Conservation (phyloP, 2,329 filamentous ascomycete species). For the Claviceps capensis region DNA sequence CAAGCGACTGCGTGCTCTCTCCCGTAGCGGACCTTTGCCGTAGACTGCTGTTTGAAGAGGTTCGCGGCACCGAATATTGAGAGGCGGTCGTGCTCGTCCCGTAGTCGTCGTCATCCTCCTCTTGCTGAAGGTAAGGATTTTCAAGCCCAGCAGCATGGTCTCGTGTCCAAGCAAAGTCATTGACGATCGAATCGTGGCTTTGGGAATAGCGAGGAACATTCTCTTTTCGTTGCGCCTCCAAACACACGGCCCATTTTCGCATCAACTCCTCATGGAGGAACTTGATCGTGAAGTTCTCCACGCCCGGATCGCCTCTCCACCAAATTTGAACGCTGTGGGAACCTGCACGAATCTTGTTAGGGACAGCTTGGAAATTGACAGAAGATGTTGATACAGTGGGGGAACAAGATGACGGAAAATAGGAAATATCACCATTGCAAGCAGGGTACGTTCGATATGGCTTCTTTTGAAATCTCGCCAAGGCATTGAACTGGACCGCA, state of each 20-base stretch:
- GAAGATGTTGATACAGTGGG: too few species aligned
- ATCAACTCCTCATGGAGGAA: slow-evolving; percentile 85
- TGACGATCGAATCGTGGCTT: slow-evolving; percentile 38
- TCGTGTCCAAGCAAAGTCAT: slow-evolving; percentile 71
- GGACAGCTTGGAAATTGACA: background rate
- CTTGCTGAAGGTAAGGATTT: slow-evolving; percentile 64
- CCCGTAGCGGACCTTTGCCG: slow-evolving; percentile 63
- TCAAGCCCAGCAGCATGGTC: slow-evolving; percentile 52
- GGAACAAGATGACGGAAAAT: slow-evolving; percentile 36
- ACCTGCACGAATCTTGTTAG: slow-evolving; percentile 36
- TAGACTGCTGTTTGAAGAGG: slow-evolving; percentile 58
- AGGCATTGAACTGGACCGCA: too few species aligned
- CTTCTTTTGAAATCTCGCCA: too few species aligned
- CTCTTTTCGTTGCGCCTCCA: slow-evolving; percentile 62
- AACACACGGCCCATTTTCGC: slow-evolving; percentile 77
- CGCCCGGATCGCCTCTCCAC: slow-evolving; percentile 93
- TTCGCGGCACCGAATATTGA: slow-evolving; percentile 23
- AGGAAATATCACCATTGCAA: slow-evolving; percentile 24
- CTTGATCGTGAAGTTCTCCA: slow-evolving; percentile 92
- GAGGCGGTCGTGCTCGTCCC: slow-evolving; percentile 22
- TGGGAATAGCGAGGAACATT: slow-evolving; percentile 35
- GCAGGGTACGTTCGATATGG: too few species aligned
- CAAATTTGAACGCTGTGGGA: slow-evolving; percentile 95
- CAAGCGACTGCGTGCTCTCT: slow-evolving; percentile 49
- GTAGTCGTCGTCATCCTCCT: slow-evolving; percentile 48